Evolutionary conservation across 257 asterid genomes (phyloP).

Genomic region (Plantago major): DNA sequence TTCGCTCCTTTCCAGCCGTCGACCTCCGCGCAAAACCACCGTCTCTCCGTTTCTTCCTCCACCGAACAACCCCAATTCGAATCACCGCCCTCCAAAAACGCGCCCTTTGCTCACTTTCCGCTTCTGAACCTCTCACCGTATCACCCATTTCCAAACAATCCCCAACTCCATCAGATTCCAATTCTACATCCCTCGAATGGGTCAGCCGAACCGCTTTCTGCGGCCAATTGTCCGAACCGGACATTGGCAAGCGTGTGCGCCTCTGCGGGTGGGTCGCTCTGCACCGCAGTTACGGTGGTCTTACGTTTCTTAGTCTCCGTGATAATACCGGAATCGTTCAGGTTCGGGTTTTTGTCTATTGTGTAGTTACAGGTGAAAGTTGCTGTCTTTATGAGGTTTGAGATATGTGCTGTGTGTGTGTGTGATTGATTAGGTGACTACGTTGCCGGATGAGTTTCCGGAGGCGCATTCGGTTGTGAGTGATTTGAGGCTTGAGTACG

Average conservation of each 20-base stretch:
- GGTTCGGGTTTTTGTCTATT: constrained; percentile 31
- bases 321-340: constrained; percentile 90
- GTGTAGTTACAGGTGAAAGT: neutral
- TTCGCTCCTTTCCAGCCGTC: constrained; percentile 66
- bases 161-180: constrained; percentile 24
- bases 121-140: constrained; percentile 37
- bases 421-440: constrained; percentile 55
- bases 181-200: constrained; percentile 53
- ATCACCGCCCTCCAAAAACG: constrained; percentile 25
- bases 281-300: constrained; percentile 93
- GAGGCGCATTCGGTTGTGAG: constrained; percentile 79
- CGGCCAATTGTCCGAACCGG: constrained; percentile 67
- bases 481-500: constrained; percentile 88
- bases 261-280: constrained; percentile 99
- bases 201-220: constrained; percentile 68
- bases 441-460: constrained; percentile 91
- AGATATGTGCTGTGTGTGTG: neutral
- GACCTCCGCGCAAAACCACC: constrained; percentile 54
- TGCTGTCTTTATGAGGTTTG: neutral
- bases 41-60: constrained; percentile 25
- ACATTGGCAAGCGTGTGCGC: constrained; percentile 76
- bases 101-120: constrained; percentile 35
- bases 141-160: constrained; percentile 34
- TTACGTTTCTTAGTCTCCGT: constrained; percentile 80
- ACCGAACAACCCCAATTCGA: constrained; percentile 17